Percentiles rank a stretch among this genome's conserved stretches.
phyloP scores from a whole-genome alignment of 441 rosid genomes.

The Rhodomyrtus psidioides region DNA sequence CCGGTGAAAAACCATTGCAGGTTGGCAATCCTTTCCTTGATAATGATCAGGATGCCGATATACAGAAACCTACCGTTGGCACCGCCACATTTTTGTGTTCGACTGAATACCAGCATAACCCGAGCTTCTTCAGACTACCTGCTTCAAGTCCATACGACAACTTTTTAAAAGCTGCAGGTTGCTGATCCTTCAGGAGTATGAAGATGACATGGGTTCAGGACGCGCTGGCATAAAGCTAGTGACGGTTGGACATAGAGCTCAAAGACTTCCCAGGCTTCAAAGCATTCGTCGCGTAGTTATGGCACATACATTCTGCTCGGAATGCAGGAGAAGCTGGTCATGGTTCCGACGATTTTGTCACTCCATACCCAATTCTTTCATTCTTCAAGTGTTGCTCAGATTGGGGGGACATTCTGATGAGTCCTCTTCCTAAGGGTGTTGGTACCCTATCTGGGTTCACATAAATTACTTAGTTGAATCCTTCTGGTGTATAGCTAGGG shows the following conservation, averaged over 20 bases:
- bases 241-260: background rate
- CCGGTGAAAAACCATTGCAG: slow-evolving; percentile 22
- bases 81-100: slow-evolving; percentile 33
- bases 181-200: slow-evolving; percentile 28
- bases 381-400: background rate
- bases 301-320: background rate
- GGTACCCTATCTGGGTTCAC: background rate
- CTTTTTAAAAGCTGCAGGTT: slow-evolving; percentile 94
- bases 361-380: slow-evolving; percentile 5
- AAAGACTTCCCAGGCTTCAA: background rate
- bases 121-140: slow-evolving; percentile 52
- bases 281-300: background rate
- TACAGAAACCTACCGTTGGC: slow-evolving; percentile 16
- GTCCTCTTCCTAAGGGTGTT: background rate
- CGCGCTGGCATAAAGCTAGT: background rate
- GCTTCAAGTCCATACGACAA: slow-evolving; percentile 82
- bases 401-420: background rate
- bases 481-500: background rate
- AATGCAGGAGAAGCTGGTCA: background rate
- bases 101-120: slow-evolving; percentile 42
- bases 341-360: background rate
- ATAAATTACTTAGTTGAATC: background rate
- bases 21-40: slow-evolving; percentile 51
- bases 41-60: slow-evolving; percentile 16
- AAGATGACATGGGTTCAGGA: background rate